Evolutionary conservation across 1,284 basidiomycete genomes (phyloP).

Genomic region (Cryptococcus floricola): DNA sequence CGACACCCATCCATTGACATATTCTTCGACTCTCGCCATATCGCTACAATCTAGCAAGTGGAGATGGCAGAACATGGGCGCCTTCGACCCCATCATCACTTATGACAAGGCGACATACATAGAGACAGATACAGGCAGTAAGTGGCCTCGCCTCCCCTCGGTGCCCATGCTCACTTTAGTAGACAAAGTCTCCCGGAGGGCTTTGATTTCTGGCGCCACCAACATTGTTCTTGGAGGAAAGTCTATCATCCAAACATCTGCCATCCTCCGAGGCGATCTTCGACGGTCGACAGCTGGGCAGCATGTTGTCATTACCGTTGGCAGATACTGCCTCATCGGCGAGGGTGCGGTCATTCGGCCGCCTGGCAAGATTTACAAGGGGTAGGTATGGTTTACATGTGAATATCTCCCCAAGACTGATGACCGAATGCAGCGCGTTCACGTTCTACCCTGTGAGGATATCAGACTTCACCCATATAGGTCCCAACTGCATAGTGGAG

Average conservation of each 20-base stretch:
- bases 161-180: not conserved
- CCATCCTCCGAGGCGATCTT: conserved; percentile 35
- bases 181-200: conserved; percentile 86
- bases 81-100: conserved; percentile 41
- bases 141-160: conserved; percentile 8
- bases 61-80: conserved; percentile 34
- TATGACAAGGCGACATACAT: conserved; percentile 46
- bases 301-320: conserved; percentile 87
- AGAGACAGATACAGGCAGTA: conserved; percentile 48
- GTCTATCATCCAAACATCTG: conserved; percentile 76
- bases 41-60: not conserved
- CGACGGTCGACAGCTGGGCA: conserved; percentile 72
- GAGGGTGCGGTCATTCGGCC: conserved; percentile 79
- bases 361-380: conserved; percentile 54
- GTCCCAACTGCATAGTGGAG: conserved; percentile 79
- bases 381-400: conserved; percentile 54
- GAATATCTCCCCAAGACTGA: not conserved
- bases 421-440: conserved; percentile 53
- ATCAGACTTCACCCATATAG: conserved; percentile 91
- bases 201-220: conserved; percentile 88
- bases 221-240: conserved; percentile 98
- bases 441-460: conserved; percentile 98
- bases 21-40: not conserved
- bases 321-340: conserved; percentile 85
- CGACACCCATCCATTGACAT: not conserved